Conservation (phyloP, 2,329 filamentous ascomycete species). For the Trichoderma afroharzianum region DNA sequence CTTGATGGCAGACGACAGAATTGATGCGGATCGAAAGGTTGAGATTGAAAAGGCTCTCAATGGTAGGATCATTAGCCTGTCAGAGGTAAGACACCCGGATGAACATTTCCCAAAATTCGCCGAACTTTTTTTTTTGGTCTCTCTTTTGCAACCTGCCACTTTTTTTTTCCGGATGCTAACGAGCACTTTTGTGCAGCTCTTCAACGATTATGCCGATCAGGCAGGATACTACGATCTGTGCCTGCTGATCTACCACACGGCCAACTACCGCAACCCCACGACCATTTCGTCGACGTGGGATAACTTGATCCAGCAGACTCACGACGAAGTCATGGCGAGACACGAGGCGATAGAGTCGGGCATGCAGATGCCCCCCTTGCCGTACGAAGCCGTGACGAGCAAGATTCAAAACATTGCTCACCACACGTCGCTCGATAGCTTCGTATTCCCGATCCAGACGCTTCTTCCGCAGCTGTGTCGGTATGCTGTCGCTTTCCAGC, state of each 20-base stretch:
- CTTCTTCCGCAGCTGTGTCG: conserved; percentile 61
- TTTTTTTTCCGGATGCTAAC: conserved; percentile 22
- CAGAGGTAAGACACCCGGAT: conserved; percentile 56
- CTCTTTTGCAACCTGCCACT: not conserved
- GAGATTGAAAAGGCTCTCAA: conserved; percentile 68
- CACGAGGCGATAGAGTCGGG: conserved; percentile 40
- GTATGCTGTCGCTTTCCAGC: conserved; percentile 57
- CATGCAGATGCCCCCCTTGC: conserved; percentile 44
- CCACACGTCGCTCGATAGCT: conserved; percentile 61
- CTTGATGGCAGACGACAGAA: conserved; percentile 67
- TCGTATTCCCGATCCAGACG: conserved; percentile 60
- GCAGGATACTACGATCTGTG: conserved; percentile 93
- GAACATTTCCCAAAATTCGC: not conserved
- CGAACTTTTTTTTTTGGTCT: too few relatives aligned
- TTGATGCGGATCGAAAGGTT: conserved; percentile 58
- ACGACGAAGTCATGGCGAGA: conserved; percentile 51
- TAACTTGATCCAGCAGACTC: conserved; percentile 70
- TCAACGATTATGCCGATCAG: conserved; percentile 85
- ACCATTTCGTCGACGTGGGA: conserved; percentile 84
- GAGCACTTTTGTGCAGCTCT: conserved; percentile 57
- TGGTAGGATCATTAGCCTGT: conserved; percentile 72
- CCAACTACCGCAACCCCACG: conserved; percentile 83
- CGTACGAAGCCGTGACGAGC: conserved; percentile 67
- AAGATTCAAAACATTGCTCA: conserved; percentile 63
- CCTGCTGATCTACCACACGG: conserved; percentile 85